Evolutionary conservation across 129 eudicot species (phyloP).

Genomic region (Daucus carota): DH1_v3.0 NC_030384.2:28214501-28215000

Average conservation of each 20-base stretch:
- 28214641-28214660: conserved; percentile 86
- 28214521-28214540: background rate
- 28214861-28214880: background rate
- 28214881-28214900: background rate
- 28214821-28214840: background rate
- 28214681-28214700: conserved; percentile 36
- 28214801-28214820: background rate
- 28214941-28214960: background rate
- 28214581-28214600: conserved; percentile 86
- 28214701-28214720: background rate
- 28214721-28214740: background rate
- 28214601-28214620: conserved; percentile 85
- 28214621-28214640: conserved; percentile 88
- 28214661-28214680: conserved; percentile 94
- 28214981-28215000: background rate
- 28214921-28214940: background rate
- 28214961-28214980: background rate
- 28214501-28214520: background rate
- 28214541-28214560: background rate
- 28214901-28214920: background rate
- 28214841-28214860: background rate
- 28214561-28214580: conserved; percentile 58
- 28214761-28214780: background rate
- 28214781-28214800: background rate
- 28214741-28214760: background rate